Evolutionary conservation across 495 filamentous ascomycete species (phyloP), one percentile per base, ranked within the genome.

Genomic region (Penicillium manginii): DNA sequence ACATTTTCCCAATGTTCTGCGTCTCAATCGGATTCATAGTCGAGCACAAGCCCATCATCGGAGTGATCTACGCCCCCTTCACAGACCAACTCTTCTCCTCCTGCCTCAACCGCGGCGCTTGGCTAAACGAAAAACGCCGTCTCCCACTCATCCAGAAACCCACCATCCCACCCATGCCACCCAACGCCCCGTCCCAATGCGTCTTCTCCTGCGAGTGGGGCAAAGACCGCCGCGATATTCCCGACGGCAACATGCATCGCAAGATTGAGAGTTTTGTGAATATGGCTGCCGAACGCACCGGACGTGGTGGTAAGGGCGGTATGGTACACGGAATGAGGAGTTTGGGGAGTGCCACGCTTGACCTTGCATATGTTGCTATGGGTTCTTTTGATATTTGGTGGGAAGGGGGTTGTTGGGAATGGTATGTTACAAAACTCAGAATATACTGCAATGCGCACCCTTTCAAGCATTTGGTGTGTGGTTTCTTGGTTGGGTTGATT

Each of bases 1-100:
- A 90, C 68, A 73, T 88, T 12, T 88, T 88, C 71, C 87, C 86
- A 49, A 86, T 88, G 84, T 89, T 88, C 75, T 90, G 87, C 67
- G 81, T 88, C 60, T 85, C 81, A 29, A 88, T 89, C 67, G 86
- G 73, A 50, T 83, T 89, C 65, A 68, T 88, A 54, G 71, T 87
- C 29, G 67, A 79, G 43, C 75, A 81, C 55, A 59, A 71, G 15
- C 83, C 87, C 14, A 61, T 83, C 3, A 85, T 90, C 49, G 87
- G 87, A 10, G 80, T 90, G 2, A 85, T 90, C 62, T 82, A 84
- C 65, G 84, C 85, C 17, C 87, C 87, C 2, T 81, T 89, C 61
- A 71, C 84, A 29, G 71, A 85, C 66, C 85, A 88, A 56, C 78
- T 86, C 9, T 90, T 87, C 73, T 84, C 85, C 6, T 78, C 86